Evolutionary conservation across 1,284 basidiomycete species (phyloP).

Genomic region (Fomitopsis betulina): DNA sequence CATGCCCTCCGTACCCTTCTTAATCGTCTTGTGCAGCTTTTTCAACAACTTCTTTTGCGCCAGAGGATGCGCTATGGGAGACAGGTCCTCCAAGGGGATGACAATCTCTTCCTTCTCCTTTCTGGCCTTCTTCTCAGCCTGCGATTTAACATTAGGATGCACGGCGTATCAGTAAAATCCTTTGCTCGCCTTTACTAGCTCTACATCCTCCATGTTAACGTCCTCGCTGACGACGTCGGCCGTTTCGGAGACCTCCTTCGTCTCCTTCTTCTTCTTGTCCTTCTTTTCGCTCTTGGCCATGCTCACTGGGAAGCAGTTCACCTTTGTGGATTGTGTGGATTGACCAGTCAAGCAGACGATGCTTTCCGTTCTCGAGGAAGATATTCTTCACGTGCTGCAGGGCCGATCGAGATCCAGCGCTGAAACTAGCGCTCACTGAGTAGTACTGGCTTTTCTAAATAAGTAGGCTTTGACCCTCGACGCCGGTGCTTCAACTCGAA

Average conservation of each 20-base stretch:
- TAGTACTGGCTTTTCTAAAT: too few relatives aligned
- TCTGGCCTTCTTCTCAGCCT: constrained; percentile 48
- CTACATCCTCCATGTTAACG: constrained; percentile 50
- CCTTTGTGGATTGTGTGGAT: too few relatives aligned
- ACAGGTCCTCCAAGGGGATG: constrained; percentile 79
- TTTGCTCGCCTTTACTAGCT: constrained; percentile 36
- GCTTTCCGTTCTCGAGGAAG: neutral
- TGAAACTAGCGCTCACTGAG: too few relatives aligned
- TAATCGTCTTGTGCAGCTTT: constrained; percentile 90
- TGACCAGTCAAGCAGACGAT: too few relatives aligned
- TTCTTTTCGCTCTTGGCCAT: constrained; percentile 71
- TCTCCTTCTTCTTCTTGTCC: constrained; percentile 53
- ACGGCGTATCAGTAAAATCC: neutral
- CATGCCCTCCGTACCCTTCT: constrained; percentile 60
- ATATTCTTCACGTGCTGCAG: neutral
- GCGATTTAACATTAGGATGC: constrained; percentile 4
- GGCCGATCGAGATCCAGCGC: neutral
- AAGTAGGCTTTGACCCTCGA: too few relatives aligned
- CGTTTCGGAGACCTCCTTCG: constrained; percentile 30
- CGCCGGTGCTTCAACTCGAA: too few relatives aligned
- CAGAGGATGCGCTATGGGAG: constrained; percentile 86
- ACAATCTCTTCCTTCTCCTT: constrained; percentile 56
- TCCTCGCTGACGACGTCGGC: constrained; percentile 33
- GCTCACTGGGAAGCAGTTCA: neutral
- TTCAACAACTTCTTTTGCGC: constrained; percentile 90